Percentiles rank a stretch among this genome's conserved stretches.
Evolutionary conservation across 805 yeast species (phyloP).

Genomic region (Pichia phayaonensis): DNA sequence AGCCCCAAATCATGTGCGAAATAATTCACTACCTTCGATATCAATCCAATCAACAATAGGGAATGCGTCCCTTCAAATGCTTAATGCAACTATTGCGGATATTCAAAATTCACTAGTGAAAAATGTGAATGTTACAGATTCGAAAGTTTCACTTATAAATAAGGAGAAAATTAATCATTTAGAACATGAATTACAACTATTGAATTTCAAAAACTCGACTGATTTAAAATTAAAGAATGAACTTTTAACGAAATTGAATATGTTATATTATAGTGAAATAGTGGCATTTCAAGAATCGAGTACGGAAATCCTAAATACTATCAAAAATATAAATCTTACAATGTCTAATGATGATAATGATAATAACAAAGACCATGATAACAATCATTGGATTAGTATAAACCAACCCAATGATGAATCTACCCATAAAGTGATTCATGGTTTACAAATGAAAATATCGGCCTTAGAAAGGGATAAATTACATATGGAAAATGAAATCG

Average conservation of each 20-base stretch:
- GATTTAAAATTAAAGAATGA: constrained; percentile 28
- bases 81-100: constrained; percentile 2
- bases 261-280: constrained; percentile 25
- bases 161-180: constrained; percentile 21
- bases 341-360: not conserved
- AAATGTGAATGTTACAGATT: constrained; percentile 17
- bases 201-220: constrained; percentile 22
- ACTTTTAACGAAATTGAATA: constrained; percentile 20
- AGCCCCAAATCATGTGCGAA: not conserved
- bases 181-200: constrained; percentile 26
- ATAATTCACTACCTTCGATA: not conserved
- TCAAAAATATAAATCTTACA: constrained; percentile 5
- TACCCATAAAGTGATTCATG: constrained; percentile 14
- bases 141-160: constrained; percentile 20
- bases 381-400: constrained; percentile 4
- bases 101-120: constrained; percentile 16
- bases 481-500: constrained; percentile 40
- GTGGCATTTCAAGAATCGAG: constrained; percentile 23
- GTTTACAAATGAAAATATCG: constrained; percentile 21
- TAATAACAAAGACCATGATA: constrained; percentile 2
- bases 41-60: not conserved
- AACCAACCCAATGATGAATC: constrained; percentile 12
- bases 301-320: constrained; percentile 13
- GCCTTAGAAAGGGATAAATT: constrained; percentile 26
- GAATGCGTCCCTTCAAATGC: not conserved